Percentiles rank a stretch among this genome's conserved stretches.
Conservation (phyloP, 257 asterid species). For the Nicotiana sylvestris region DNA sequence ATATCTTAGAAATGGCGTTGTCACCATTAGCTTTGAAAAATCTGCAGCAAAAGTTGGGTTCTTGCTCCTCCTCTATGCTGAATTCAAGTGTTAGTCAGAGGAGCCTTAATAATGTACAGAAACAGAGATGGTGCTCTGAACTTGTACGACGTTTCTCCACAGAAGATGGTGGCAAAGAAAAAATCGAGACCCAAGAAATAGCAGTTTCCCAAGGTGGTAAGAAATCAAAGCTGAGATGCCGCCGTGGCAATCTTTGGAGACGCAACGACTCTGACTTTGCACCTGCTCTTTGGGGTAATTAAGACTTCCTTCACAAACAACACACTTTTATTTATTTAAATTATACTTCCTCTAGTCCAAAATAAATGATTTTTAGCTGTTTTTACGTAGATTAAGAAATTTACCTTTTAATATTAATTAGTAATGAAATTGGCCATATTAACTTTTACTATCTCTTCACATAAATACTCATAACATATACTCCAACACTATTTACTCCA, state of each 20-base stretch:
- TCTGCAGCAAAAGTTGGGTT: conserved; percentile 16
- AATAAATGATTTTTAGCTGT: too few relatives aligned
- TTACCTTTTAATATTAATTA: too few relatives aligned
- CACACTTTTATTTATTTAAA: too few relatives aligned
- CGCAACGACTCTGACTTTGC: background rate
- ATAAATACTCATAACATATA: too few relatives aligned
- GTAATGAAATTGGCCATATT: too few relatives aligned
- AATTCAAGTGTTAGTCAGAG: background rate
- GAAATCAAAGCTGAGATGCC: conserved; percentile 17
- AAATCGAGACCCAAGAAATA: background rate
- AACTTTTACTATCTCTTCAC: too few relatives aligned
- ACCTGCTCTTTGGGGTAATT: conserved; percentile 27
- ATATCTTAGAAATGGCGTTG: conserved; percentile 20
- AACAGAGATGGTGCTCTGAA: conserved; percentile 20
- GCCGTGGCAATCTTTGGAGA: conserved; percentile 22
- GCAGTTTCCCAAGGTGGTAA: conserved; percentile 25
- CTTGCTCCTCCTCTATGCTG: conserved; percentile 9
- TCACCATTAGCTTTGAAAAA: conserved; percentile 25
- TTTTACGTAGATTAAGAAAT: too few relatives aligned
- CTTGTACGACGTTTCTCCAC: conserved; percentile 20
- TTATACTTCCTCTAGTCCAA: too few relatives aligned
- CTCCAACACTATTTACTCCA: too few relatives aligned
- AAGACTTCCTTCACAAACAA: background rate
- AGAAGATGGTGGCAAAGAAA: background rate
- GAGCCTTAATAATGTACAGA: conserved; percentile 9